Base-by-base conservation (phyloP, 768 basidiomycete genomes). In the Mycena maculata region DNA sequence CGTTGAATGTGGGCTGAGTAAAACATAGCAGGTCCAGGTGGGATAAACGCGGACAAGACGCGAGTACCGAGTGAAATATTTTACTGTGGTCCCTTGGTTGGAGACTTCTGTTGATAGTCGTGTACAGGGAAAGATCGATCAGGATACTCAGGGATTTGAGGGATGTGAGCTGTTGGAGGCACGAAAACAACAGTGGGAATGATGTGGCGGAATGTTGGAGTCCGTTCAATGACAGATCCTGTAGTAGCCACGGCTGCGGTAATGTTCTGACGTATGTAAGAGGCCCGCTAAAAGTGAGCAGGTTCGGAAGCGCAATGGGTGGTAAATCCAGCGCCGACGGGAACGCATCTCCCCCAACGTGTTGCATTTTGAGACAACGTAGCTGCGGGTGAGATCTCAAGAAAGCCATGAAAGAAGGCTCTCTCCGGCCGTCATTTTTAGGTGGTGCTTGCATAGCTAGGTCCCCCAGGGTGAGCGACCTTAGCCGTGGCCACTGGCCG, bases 401-500 rank as follows among this genome's bases (percentile, higher is more conserved):
- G 70, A 82, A 82, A 12, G 73, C 72, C 65, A 73, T 75, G 58
- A 82, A 77, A 1, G 78, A 72, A 22, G 72, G 71, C 23, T 65
- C 60, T 18, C 75, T 75, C 54, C 65, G 65, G n/a, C 54, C 60
- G 47, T 74, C 66, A 30, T 78, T 76, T 38, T 65, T 67, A n/a
- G 68, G 64, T 30, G 67, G 54, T 13, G 67, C 67, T 25, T 72
- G 72, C 45, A 80, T 72, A 22, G 65, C 63, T 67, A 77, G 72
- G 60, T 81, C 81, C 9, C 81, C 80, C 2, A 81, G 69, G 2
- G 75, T 76, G 27, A 82, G 67, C 11, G 73, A 74, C 50, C 74
- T 75, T 36, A 82, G 69, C 42, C 77, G 76, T 7, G 78, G 77
- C 81, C 81, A 82, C 13, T 78, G 77, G 13, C 80, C 81, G 56